Percentiles rank a stretch among this genome's conserved stretches.
Conservation (phyloP, 345 rosid species). For the Citrus cavaleriei region DNA sequence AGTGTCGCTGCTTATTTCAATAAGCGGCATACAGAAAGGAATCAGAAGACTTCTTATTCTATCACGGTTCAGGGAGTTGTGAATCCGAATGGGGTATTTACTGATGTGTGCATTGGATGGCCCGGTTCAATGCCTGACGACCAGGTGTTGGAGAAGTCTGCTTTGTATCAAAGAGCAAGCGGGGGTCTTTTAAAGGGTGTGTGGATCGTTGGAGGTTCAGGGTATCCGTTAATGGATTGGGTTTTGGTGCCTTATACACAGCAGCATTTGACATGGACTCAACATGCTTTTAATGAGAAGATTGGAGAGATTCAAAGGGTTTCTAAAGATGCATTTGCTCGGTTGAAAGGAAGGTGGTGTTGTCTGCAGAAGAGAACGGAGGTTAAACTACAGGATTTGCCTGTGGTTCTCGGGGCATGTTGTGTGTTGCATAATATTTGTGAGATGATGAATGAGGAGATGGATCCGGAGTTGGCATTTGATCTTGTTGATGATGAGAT, state of each 20-base stretch:
- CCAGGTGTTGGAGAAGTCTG: slow-evolving; percentile 73
- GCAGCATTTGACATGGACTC: slow-evolving; percentile 76
- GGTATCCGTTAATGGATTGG: slow-evolving; percentile 76
- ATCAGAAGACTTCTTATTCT: slow-evolving; percentile 69
- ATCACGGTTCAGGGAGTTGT: slow-evolving; percentile 78
- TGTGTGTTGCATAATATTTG: slow-evolving; percentile 81
- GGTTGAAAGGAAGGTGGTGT: slow-evolving; percentile 76
- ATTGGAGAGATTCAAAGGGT: slow-evolving; percentile 58
- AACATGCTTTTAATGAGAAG: slow-evolving; percentile 79
- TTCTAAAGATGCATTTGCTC: slow-evolving; percentile 59
- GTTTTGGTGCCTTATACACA: slow-evolving; percentile 75
- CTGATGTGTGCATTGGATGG: slow-evolving; percentile 88
- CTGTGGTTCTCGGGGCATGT: slow-evolving; percentile 73
- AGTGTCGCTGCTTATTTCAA: slow-evolving; percentile 77
- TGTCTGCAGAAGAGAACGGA: slow-evolving; percentile 80
- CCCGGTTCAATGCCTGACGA: slow-evolving; percentile 87
- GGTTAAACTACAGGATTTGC: slow-evolving; percentile 74
- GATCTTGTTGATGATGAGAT: slow-evolving; percentile 67
- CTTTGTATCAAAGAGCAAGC: slow-evolving; percentile 62
- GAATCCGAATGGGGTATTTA: slow-evolving; percentile 61
- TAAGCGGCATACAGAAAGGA: slow-evolving; percentile 73
- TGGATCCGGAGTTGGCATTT: slow-evolving; percentile 41
- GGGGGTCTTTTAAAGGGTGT: slow-evolving; percentile 57
- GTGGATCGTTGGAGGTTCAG: slow-evolving; percentile 71
- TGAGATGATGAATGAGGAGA: slow-evolving; percentile 49